Evolutionary conservation across 139 green algal genomes (phyloP).

Genomic region (Chlamydomonas incerta): DNA sequence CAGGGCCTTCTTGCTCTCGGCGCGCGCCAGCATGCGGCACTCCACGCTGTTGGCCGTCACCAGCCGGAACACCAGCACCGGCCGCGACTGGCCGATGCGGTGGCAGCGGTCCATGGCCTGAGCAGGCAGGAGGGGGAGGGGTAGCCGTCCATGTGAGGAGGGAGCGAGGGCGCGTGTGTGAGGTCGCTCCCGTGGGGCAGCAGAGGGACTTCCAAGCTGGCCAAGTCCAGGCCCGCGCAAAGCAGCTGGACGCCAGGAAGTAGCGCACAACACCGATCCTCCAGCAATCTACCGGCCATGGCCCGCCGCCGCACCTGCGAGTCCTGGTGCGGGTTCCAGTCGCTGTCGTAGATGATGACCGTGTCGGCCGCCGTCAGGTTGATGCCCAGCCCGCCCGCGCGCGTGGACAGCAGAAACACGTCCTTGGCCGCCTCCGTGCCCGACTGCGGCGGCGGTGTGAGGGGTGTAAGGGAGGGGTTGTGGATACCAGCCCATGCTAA

Average conservation of each 20-base stretch:
- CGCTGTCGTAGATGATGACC: conserved; percentile 95
- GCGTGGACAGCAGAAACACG: conserved; percentile 96
- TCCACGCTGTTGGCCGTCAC: conserved; percentile 94
- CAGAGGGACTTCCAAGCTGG: too few relatives aligned
- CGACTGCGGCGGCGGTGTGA: not conserved
- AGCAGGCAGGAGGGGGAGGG: too few relatives aligned
- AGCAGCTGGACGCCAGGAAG: too few relatives aligned
- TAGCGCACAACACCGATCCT: too few relatives aligned
- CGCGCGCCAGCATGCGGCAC: conserved; percentile 91
- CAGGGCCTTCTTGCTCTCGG: conserved; percentile 92
- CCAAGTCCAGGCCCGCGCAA: too few relatives aligned
- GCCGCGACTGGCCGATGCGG: conserved; percentile 96
- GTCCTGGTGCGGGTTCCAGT: conserved; percentile 97
- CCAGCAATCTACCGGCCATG: too few relatives aligned
- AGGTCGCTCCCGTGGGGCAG: too few relatives aligned
- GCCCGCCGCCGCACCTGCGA: conserved; percentile 80
- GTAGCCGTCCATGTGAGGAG: too few relatives aligned
- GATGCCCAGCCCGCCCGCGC: conserved; percentile 96
- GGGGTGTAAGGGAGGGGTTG: not conserved
- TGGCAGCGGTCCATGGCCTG: conserved; percentile 99
- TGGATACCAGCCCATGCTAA: too few relatives aligned
- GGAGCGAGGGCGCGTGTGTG: too few relatives aligned
- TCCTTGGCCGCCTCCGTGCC: conserved; percentile 70
- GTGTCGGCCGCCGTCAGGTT: conserved; percentile 94
- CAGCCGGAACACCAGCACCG: conserved; percentile 96